These are phyloP conservation scores for Trifolium fragiferum DNA, from an alignment of 306 rosid genomes.

Conservation along the genomic window DNA sequence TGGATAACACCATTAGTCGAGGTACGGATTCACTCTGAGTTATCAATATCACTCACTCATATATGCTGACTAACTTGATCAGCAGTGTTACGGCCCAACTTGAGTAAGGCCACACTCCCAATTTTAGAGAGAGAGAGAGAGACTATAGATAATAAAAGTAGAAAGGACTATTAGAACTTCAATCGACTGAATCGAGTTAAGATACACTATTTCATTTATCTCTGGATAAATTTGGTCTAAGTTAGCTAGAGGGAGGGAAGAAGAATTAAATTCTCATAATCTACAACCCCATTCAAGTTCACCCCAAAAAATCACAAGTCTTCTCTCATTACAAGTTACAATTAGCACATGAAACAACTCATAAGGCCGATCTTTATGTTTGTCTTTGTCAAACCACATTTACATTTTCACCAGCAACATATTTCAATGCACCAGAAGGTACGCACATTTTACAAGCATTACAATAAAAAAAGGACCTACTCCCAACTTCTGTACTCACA, in stretches of 20 bases:
- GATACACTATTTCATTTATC: not conserved
- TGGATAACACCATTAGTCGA: not conserved
- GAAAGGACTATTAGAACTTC: not conserved
- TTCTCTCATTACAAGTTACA: not conserved
- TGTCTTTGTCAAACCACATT: not conserved
- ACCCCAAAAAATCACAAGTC: not conserved
- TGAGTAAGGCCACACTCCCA: not conserved
- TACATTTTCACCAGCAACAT: not conserved
- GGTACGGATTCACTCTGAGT: not conserved
- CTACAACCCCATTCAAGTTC: not conserved
- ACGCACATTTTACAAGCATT: constrained; percentile 14
- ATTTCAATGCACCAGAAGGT: not conserved
- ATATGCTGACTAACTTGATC: not conserved
- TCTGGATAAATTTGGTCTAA: not conserved
- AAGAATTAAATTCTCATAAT: not conserved
- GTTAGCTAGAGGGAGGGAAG: not conserved
- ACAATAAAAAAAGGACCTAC: not conserved
- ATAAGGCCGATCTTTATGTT: not conserved
- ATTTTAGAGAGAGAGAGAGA: not conserved
- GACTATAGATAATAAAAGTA: not conserved
- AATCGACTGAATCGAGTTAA: constrained; percentile 25
- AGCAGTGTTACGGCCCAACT: not conserved
- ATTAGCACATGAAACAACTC: not conserved
- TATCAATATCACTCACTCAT: not conserved
- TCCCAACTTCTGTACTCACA: not conserved